Percentiles rank a stretch among this genome's conserved stretches.
These are phyloP conservation scores for Gracilaria gracilis DNA, from an alignment of 23 red algal genomes.

Conservation along the genomic window DNA sequence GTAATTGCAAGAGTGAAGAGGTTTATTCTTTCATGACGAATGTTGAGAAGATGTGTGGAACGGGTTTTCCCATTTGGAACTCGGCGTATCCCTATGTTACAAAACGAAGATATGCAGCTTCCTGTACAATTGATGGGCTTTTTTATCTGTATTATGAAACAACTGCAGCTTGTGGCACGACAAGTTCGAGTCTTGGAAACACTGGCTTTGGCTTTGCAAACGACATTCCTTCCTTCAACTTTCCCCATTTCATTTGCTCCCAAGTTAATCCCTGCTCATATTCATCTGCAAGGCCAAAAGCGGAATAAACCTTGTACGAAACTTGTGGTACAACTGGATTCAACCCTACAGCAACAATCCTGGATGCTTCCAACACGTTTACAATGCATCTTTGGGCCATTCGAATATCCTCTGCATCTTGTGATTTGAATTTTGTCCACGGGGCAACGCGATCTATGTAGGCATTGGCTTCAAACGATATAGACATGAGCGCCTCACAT, in stretches of 20 bases:
- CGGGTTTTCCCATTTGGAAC: neutral
- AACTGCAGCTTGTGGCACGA: neutral
- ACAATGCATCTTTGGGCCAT: constrained; percentile 61
- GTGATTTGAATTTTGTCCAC: constrained; percentile 90
- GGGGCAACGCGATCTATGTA: constrained; percentile 91
- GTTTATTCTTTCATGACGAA: no score
- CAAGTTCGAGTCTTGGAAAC: constrained; percentile 81
- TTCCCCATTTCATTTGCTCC: constrained; percentile 76
- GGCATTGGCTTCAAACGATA: constrained; percentile 76
- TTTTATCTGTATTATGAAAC: neutral
- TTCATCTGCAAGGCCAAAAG: constrained; percentile 71
- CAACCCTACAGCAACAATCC: constrained; percentile 81
- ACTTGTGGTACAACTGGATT: constrained; percentile 86
- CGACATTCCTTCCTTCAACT: constrained; percentile 53
- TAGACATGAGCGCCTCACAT: constrained; percentile 69
- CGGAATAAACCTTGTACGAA: constrained; percentile 66
- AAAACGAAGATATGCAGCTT: constrained; percentile 5
- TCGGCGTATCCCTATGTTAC: neutral
- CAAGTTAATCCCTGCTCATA: constrained; percentile 31
- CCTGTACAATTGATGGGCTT: neutral
- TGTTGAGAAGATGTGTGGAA: no score
- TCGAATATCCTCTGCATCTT: constrained; percentile 39
- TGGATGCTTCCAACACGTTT: constrained; percentile 78
- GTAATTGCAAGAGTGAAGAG: neutral
- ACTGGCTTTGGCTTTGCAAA: constrained; percentile 81